phyloP scores from a whole-genome alignment of 2,329 filamentous ascomycete species.

The Ophiostoma angusticollis region DNA sequence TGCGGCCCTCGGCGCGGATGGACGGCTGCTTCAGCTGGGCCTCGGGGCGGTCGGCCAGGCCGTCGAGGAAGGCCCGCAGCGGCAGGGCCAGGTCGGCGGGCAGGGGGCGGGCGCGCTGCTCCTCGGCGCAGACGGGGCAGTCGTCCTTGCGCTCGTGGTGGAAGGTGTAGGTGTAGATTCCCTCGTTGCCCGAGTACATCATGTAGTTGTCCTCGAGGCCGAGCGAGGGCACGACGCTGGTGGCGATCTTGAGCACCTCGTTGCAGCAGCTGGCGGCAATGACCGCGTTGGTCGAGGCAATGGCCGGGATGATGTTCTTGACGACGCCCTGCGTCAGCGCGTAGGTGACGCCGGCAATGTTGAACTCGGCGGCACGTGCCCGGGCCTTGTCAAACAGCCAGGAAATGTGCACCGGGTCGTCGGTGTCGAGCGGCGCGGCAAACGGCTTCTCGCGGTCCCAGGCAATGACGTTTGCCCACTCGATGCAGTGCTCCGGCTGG shows the following conservation, averaged over 20 bases:
- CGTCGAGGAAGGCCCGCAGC: constrained; percentile 73
- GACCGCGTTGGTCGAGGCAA: constrained; percentile 94
- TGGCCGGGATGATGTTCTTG: constrained; percentile 98
- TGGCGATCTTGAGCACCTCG: constrained; percentile 90
- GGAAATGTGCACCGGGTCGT: constrained; percentile 92
- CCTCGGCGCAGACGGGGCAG: constrained; percentile 69
- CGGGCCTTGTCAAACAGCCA: constrained; percentile 88
- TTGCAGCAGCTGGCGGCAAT: constrained; percentile 94
- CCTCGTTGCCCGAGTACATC: constrained; percentile 97
- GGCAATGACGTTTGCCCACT: constrained; percentile 97
- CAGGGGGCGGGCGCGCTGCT: constrained; percentile 65
- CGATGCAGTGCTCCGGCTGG: constrained; percentile 94
- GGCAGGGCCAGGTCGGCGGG: constrained; percentile 58
- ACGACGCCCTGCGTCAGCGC: constrained; percentile 93
- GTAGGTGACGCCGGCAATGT: constrained; percentile 87
- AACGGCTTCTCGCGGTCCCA: constrained; percentile 84
- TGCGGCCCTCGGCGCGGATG: constrained; percentile 64
- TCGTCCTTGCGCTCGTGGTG: constrained; percentile 88
- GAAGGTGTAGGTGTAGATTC: constrained; percentile 96
- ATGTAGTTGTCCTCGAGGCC: constrained; percentile 82
- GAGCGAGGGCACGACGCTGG: constrained; percentile 65
- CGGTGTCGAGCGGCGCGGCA: constrained; percentile 77
- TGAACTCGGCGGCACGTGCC: constrained; percentile 70
- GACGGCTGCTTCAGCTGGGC: constrained; percentile 91
- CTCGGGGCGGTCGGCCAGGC: constrained; percentile 69